A percentile compares a stretch with the other conserved stretches of the same genome.
These are phyloP conservation scores for Suhomyces xylopsoci DNA, from an alignment of 805 yeast genomes.

Conservation along the genomic window DNA sequence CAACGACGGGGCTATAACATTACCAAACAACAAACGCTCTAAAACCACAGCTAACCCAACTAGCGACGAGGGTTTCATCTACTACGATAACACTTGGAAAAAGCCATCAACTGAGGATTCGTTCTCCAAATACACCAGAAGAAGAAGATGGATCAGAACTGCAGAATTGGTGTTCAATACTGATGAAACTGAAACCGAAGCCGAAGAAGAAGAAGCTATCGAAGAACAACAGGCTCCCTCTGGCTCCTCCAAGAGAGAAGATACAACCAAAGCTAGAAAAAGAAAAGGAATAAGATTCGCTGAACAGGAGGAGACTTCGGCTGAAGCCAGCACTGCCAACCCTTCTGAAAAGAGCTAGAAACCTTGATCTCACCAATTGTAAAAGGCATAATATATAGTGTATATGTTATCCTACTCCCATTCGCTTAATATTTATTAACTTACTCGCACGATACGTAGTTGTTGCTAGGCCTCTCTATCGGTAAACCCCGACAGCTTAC, in stretches of 20 bases:
- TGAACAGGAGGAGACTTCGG: slow-evolving; percentile 14
- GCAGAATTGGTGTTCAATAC: slow-evolving; percentile 67
- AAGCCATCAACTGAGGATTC: slow-evolving; percentile 85
- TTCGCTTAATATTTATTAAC: not conserved
- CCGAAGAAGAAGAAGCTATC: slow-evolving; percentile 4
- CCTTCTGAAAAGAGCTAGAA: not conserved
- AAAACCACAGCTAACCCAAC: slow-evolving; percentile 67
- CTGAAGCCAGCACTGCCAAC: not conserved
- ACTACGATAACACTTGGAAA: slow-evolving; percentile 92
- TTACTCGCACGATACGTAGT: not conserved
- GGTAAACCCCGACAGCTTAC: not conserved
- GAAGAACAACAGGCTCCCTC: slow-evolving; percentile 1
- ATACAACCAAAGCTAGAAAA: slow-evolving; percentile 1
- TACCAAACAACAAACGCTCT: slow-evolving; percentile 55
- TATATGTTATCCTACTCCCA: not conserved
- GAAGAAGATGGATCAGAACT: slow-evolving; percentile 94
- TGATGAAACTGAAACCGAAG: slow-evolving; percentile 5
- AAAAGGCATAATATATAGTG: not conserved
- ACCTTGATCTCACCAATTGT: not conserved
- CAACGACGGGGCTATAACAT: slow-evolving; percentile 79
- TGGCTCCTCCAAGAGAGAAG: slow-evolving; percentile 5
- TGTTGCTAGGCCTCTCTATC: not conserved
- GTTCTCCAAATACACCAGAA: slow-evolving; percentile 85
- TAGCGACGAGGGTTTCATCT: slow-evolving; percentile 81
- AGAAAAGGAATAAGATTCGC: slow-evolving; percentile 45